Base-by-base conservation (phyloP, 805 yeast genomes). In the Lipomyces starkeyi region DNA sequence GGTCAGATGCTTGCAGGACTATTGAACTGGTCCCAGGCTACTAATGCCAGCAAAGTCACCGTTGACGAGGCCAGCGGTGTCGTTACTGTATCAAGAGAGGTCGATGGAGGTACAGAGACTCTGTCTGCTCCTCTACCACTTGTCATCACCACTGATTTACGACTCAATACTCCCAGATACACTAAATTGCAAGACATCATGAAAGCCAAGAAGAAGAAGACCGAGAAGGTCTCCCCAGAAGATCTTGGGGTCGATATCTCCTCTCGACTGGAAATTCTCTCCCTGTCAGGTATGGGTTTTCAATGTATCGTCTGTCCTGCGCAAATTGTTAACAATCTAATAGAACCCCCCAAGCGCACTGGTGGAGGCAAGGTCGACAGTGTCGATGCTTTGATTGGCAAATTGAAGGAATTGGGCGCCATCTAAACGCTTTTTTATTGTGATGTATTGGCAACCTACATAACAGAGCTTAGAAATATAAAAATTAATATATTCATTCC, bases 201-300 rank as follows among this genome's bases (percentile, higher is more conserved):
- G 98, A 95, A 95, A 83, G 98, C 98, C 65, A 95, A 95, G 84
- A 93, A 93, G 87, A 93, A 92, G 84, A 97, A 97, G 3, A 83
- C 93, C 78, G 91, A 87, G 74, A 83, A 86, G 76, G 78, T 86
- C 79, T 85, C 81, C 78, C 79, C 88, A 25, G 82, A 76, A n/a
- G 96, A 91, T 74, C 85, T 91, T 68, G 90, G 88, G n/a, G 84
- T 90, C 43, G 90, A 88, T 57, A 76, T 87, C 11, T 78, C 85
- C 40, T 84, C 86, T 49, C 86, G 94, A 74, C 80, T 93, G 68
- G 88, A 91, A 76, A 83, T 88, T 2, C 76, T 91, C 67, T 86
- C 87, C 76, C 89, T 95, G 17, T 88, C 88, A 73, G 67, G 67
- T 64, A 59, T 13, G 67, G n/a, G 1, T 53, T 34, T 56, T 32